Base-by-base conservation (phyloP, 768 basidiomycete genomes). In the Cantharellus cinnabarinus region DNA sequence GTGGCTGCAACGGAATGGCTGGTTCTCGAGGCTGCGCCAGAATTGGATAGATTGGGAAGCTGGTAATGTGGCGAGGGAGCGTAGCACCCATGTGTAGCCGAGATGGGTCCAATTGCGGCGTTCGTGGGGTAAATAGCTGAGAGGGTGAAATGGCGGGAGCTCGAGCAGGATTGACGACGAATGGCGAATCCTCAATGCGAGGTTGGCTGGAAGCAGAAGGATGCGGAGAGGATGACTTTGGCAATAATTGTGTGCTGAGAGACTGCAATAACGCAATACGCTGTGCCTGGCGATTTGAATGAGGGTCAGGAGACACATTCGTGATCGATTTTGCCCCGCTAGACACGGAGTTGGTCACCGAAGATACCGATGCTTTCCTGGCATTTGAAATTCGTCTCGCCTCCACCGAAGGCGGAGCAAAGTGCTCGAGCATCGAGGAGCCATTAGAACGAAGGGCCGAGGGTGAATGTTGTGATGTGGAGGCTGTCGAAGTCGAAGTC, bases 171-270 rank as follows among this genome's bases (percentile, higher is more conserved):
- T 29, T 10, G 29, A 48, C 44, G 29, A 48, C 44, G 44, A 48
- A 48, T 10, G 44, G 44, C 29, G 44, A 48, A 48, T 48, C 44
- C 10, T 48, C 29, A 48, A 10, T 10, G 44, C 44, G 44, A 10
- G 44, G 44, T 48, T 10, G 29, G 29, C 44, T 29, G 10, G 44
- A 10, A 29, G 44, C 10, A 48, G 44, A 10, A 29, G 10, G 44
- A 38, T 37, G 40, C 29, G 7, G 48, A n/a, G 41, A 59, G 52
- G 78, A 74, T 35, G 78, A 75, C 74, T 81, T 75, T 61, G 76
- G 74, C 3, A 80, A 81, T 3, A 85, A 84, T 67, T 88, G 84
- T 64, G 81, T 79, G 0, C 80, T 83, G 41, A 86, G 79, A 10
- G 77, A 73, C 66, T 87, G 83, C 5, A 85, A 71, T 61, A 87